Evolutionary conservation across 495 filamentous ascomycete species (phyloP).

Genomic region (Tuber indicum): DNA sequence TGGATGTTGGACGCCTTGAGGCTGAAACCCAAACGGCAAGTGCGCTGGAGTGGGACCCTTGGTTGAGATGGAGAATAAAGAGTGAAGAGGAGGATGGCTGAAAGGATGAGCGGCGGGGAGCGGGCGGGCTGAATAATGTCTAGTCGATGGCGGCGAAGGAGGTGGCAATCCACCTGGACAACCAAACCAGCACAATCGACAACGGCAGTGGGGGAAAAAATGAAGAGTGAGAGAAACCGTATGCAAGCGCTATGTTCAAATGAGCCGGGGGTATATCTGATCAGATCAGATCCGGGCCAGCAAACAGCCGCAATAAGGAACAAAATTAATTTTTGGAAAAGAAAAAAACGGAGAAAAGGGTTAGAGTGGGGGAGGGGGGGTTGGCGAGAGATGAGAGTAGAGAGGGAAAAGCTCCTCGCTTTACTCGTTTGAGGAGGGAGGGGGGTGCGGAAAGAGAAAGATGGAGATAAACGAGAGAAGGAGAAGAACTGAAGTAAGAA

Average conservation of each 20-base stretch:
- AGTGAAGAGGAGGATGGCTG: background rate
- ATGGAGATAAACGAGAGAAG: slow-evolving; percentile 41
- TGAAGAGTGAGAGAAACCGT: slow-evolving; percentile 23
- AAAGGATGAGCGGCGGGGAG: slow-evolving; percentile 4
- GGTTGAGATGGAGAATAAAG: slow-evolving; percentile 1
- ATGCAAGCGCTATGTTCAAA: slow-evolving; percentile 31
- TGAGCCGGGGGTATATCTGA: slow-evolving; percentile 34
- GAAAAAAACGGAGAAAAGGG: slow-evolving; percentile 1
- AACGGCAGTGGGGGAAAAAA: slow-evolving; percentile 21
- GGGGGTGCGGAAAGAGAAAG: background rate
- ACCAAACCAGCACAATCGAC: slow-evolving; percentile 7
- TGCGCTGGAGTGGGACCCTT: background rate
- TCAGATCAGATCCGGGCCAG: slow-evolving; percentile 11
- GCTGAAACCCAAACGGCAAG: slow-evolving; percentile 5
- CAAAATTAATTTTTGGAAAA: background rate
- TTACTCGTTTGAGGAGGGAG: background rate
- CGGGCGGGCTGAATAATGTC: slow-evolving; percentile 1
- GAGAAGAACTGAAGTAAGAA: slow-evolving; percentile 41
- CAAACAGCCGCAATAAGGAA: background rate
- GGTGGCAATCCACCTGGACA: background rate
- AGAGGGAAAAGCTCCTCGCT: background rate
- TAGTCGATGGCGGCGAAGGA: slow-evolving; percentile 4
- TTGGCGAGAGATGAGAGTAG: background rate
- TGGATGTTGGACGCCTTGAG: slow-evolving; percentile 6
- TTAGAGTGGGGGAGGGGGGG: background rate